Evolutionary conservation across 2,329 filamentous ascomycete genomes (phyloP).

Genomic region (Neofusicoccum sp.): DNA sequence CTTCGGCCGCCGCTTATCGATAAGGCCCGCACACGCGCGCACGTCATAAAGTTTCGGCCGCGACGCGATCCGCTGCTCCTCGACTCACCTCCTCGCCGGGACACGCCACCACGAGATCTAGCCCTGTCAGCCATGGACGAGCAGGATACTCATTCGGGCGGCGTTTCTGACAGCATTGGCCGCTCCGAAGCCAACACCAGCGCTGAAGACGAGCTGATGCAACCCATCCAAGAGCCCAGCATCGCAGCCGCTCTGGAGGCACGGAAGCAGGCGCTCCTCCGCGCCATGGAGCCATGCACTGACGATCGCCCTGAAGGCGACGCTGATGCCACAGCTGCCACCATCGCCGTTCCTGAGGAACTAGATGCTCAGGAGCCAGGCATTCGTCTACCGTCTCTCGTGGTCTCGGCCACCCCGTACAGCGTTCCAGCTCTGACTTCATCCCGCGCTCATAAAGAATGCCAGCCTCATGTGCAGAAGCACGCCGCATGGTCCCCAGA

Average conservation of each 20-base stretch:
- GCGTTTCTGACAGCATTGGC: neutral
- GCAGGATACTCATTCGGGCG: neutral
- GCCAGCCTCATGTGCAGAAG: constrained; percentile 21
- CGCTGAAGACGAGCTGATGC: neutral
- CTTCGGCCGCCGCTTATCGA: constrained; percentile 3
- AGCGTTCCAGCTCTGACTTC: no score
- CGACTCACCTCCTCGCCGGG: neutral
- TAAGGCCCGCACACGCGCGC: neutral
- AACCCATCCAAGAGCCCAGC: no score
- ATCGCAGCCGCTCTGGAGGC: no score
- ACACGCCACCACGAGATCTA: neutral
- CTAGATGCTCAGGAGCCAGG: no score
- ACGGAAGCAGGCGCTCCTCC: no score
- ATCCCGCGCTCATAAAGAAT: no score
- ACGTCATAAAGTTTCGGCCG: neutral
- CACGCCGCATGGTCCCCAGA: constrained; percentile 47
- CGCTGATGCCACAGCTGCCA: no score
- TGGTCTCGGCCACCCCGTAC: no score
- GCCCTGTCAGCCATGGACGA: neutral
- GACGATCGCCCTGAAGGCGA: no score
- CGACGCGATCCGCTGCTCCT: neutral
- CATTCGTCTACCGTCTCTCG: no score
- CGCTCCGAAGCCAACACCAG: neutral
- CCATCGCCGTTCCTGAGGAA: no score
- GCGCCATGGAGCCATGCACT: no score